Evolutionary conservation across 495 filamentous ascomycete species (phyloP), one percentile per base, ranked within the genome.

Genomic region (Hypoxylon trugodes): DNA sequence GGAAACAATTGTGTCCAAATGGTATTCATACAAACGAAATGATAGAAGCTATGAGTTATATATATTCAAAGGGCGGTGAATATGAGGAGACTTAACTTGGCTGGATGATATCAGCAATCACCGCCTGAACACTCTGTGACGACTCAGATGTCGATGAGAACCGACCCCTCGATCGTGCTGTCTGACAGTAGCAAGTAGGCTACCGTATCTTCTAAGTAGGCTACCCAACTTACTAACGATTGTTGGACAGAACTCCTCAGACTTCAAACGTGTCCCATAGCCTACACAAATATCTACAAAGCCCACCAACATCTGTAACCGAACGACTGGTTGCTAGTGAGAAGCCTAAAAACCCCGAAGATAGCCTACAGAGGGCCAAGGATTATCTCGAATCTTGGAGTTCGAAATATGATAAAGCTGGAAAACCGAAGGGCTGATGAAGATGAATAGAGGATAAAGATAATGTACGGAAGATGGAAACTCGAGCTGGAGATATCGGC

Each of bases 11-110:
- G 54, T 54, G 61, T 24, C 12, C 35, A 58, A n/a, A n/a, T n/a
- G n/a, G n/a, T n/a, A n/a, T n/a, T 15, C n/a, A 6, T 10, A 9
- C 28, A 8, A 43, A 9, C 43, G 22, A 30, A 1, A 61, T 18
- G 24, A 12, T 13, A 26, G 13, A 28, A 33, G 49, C n/a, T 41
- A 19, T 35, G 4, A 24, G 30, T 48, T 43, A 59, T 65, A 65
- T 59, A 65, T 53, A 58, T 28, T 10, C 3, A 45, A 66, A 45
- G 43, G 26, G 62, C 62, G 62, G 62, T 66, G 62, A 56, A 13
- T 10, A 54, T 51, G 15, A 50, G 26, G 22, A 37, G 18, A 30
- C 15, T 3, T 5, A 13, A 21, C 7, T 65, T 51, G 19, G 13
- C 22, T 26, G 32, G 42, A 8, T 3, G 8, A 59, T 38, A 35